phyloP scores from a whole-genome alignment of 371 early-diverging fungal species.

The Cokeromyces recurvatus region DNA sequence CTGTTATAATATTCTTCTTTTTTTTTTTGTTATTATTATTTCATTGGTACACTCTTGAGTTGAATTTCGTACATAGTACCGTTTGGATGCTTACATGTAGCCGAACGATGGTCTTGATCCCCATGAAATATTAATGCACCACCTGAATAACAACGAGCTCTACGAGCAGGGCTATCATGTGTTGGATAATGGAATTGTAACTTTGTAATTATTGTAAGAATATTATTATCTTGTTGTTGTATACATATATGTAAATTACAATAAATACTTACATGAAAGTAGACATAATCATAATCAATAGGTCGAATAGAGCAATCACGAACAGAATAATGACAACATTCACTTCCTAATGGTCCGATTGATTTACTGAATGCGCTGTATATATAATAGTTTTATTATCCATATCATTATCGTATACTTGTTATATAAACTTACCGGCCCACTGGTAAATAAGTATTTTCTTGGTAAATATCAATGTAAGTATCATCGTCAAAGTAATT shows the following conservation, averaged over 20 bases:
- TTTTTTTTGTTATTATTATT: not conserved
- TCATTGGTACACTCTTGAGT: not conserved
- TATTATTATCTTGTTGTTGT: too few species aligned
- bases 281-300: not conserved
- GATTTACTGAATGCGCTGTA: not conserved
- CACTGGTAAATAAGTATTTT: too few species aligned
- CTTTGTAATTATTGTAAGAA: not conserved
- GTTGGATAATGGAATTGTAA: not conserved
- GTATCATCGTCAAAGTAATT: conserved; percentile 1
- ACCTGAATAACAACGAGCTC: conserved; percentile 2
- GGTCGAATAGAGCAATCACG: conserved; percentile 1
- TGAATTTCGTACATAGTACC: not conserved
- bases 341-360: not conserved
- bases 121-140: conserved; percentile 5
- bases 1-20: not conserved
- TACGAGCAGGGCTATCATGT: not conserved
- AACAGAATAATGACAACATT: conserved; percentile 12
- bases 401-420: too few species aligned
- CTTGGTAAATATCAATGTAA: not conserved
- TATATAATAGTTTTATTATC: not conserved
- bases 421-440: too few species aligned
- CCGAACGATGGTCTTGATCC: not conserved
- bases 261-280: conserved; percentile 5
- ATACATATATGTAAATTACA: not conserved
- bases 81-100: not conserved